Conservation (phyloP, 768 basidiomycete genomes). For the Multifurca ochricompacta region DNA sequence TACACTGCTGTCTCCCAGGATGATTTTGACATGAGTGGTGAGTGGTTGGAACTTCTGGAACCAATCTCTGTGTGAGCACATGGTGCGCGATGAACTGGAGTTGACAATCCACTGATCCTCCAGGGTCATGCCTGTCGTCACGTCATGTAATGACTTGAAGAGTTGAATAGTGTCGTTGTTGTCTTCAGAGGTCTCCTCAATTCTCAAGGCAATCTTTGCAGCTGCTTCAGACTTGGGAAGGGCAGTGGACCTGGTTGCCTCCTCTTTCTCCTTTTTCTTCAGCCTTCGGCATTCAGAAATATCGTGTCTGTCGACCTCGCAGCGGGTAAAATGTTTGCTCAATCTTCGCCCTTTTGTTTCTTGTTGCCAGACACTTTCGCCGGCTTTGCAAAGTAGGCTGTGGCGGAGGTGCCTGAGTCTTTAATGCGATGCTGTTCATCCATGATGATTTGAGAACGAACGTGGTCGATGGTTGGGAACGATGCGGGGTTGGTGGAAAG, state of each 20-base stretch:
- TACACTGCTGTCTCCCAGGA: slow-evolving; percentile 17
- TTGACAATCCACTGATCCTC: slow-evolving; percentile 17
- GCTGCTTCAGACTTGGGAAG: too few relatives aligned
- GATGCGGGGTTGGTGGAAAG: slow-evolving; percentile 16
- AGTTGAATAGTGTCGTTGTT: neutral
- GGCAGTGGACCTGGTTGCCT: slow-evolving; percentile 2
- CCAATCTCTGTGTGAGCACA: slow-evolving; percentile 11
- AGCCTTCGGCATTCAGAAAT: neutral
- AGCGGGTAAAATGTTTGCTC: neutral
- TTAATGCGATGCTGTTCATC: slow-evolving; percentile 11
- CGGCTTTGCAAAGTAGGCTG: neutral
- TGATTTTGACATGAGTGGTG: neutral
- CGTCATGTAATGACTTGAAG: slow-evolving; percentile 4
- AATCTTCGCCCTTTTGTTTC: neutral
- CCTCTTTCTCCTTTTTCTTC: slow-evolving; percentile 9
- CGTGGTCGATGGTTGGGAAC: slow-evolving; percentile 10
- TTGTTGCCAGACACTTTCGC: neutral
- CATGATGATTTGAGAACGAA: slow-evolving; percentile 6
- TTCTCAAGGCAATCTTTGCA: neutral
- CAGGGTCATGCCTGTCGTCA: neutral
- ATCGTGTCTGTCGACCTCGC: neutral
- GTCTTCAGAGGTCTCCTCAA: neutral
- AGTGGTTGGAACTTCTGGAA: neutral
- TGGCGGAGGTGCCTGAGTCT: neutral
- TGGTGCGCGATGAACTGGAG: slow-evolving; percentile 19